Percentiles rank a stretch among this genome's conserved stretches.
Conservation (phyloP, 106 monocot species). For the Dioscorea zingiberensis region DNA sequence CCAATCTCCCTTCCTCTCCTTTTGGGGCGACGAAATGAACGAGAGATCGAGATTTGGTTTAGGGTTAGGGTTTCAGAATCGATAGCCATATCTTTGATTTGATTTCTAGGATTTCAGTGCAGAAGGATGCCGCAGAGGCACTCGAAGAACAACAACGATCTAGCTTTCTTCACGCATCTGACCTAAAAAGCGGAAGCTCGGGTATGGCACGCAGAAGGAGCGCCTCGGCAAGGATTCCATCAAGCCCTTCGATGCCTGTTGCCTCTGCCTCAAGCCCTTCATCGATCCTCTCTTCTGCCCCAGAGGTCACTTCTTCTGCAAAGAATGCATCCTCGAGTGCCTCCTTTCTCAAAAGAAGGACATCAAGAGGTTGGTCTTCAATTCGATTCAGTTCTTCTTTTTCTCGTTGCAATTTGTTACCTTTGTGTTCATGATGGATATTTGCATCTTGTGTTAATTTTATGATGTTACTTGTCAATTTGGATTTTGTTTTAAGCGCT, state of each 20-base stretch:
- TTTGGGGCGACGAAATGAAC: background rate
- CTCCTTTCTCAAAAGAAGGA: constrained; percentile 95
- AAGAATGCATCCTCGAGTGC: constrained; percentile 95
- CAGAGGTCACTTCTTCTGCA: constrained; percentile 91
- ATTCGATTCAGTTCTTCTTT: background rate
- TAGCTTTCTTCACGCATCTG: constrained; percentile 97
- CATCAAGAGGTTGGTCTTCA: constrained; percentile 57
- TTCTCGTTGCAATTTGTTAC: background rate
- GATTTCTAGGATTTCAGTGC: too few relatives aligned
- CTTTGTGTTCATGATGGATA: background rate
- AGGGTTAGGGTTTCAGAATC: constrained; percentile 8
- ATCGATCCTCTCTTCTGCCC: constrained; percentile 77
- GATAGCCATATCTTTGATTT: too few relatives aligned
- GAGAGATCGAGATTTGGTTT: too few relatives aligned
- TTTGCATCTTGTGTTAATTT: background rate
- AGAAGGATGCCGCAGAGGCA: constrained; percentile 91
- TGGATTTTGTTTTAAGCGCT: too few relatives aligned
- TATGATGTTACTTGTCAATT: too few relatives aligned
- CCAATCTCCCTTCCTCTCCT: background rate
- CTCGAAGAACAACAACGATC: constrained; percentile 99
- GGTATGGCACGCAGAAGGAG: constrained; percentile 92
- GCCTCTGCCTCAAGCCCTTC: constrained; percentile 84
- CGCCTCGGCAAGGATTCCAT: constrained; percentile 91
- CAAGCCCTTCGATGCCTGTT: constrained; percentile 90
- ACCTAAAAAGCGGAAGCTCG: constrained; percentile 94